Evolutionary conservation across 148 eudicot genomes (phyloP).

Genomic region (Nepenthes mirabilis): DNA sequence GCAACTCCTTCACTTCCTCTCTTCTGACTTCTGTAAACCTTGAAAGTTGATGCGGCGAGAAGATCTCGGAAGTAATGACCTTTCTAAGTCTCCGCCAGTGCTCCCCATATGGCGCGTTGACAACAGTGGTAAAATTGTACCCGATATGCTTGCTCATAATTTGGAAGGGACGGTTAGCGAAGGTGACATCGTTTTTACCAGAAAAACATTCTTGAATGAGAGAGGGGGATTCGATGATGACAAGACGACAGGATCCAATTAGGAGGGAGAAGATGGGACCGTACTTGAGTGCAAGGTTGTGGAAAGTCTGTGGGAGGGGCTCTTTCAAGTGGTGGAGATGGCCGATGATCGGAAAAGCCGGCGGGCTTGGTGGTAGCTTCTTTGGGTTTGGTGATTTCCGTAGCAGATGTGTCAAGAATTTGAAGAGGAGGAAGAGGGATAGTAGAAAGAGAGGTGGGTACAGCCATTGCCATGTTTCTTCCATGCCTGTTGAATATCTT

Average conservation of each 20-base stretch:
- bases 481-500: no score
- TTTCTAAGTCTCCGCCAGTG: conserved; percentile 15
- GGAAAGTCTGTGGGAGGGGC: conserved; percentile 23
- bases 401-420: not conserved
- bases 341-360: conserved; percentile 28
- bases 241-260: conserved; percentile 18
- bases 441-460: not conserved
- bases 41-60: conserved; percentile 10
- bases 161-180: conserved; percentile 27
- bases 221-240: conserved; percentile 19
- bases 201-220: conserved; percentile 32
- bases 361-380: conserved; percentile 24
- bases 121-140: conserved; percentile 9
- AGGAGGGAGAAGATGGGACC: conserved; percentile 25
- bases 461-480: not conserved
- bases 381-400: not conserved
- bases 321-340: conserved; percentile 29
- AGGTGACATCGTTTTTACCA: conserved; percentile 13
- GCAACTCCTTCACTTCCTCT: conserved; percentile 7
- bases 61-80: conserved; percentile 3
- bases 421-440: not conserved
- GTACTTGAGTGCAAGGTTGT: conserved; percentile 9
- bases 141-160: conserved; percentile 15
- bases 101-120: conserved; percentile 11
- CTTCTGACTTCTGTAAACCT: not conserved